Percentiles rank a stretch among this genome's conserved stretches.
Conservation (phyloP, 257 asterid genomes). For the Galeopsis tetrahit region DNA sequence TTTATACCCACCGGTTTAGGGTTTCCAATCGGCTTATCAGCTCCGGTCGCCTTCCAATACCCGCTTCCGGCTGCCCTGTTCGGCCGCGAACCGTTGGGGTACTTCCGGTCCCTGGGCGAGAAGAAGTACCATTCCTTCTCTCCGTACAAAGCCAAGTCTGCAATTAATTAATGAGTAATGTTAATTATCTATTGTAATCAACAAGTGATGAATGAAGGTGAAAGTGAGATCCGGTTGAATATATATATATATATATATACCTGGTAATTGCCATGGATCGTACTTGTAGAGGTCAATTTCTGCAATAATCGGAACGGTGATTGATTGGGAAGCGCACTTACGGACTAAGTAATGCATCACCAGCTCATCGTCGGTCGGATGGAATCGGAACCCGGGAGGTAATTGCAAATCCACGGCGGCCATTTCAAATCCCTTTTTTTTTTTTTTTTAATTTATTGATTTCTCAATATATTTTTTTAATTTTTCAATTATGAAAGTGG, state of each 20-base stretch:
- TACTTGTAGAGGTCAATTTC: slow-evolving; percentile 85
- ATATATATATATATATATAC: slow-evolving; percentile 35
- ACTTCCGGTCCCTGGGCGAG: slow-evolving; percentile 87
- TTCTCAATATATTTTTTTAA: not conserved
- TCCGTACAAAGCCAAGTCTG: slow-evolving; percentile 79
- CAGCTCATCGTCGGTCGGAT: slow-evolving; percentile 91
- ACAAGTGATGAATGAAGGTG: not conserved
- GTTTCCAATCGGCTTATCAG: slow-evolving; percentile 77
- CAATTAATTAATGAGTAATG: slow-evolving; percentile 13
- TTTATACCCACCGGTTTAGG: slow-evolving; percentile 80
- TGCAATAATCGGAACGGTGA: slow-evolving; percentile 76
- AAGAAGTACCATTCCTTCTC: slow-evolving; percentile 96
- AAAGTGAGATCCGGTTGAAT: not conserved
- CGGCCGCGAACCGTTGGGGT: slow-evolving; percentile 92
- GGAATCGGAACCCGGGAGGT: slow-evolving; percentile 91
- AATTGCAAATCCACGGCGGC: slow-evolving; percentile 58
- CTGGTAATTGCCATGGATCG: slow-evolving; percentile 89
- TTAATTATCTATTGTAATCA: not conserved
- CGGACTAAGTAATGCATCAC: slow-evolving; percentile 80
- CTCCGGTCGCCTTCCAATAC: slow-evolving; percentile 96
- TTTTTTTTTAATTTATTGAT: not conserved
- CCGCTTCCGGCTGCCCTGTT: slow-evolving; percentile 91
- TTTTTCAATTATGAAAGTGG: not conserved
- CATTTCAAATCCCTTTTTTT: slow-evolving; percentile 35
- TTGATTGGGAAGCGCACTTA: slow-evolving; percentile 66